Conservation (phyloP, 2,329 filamentous ascomycete genomes). For the Exophiala viscosa region DNA sequence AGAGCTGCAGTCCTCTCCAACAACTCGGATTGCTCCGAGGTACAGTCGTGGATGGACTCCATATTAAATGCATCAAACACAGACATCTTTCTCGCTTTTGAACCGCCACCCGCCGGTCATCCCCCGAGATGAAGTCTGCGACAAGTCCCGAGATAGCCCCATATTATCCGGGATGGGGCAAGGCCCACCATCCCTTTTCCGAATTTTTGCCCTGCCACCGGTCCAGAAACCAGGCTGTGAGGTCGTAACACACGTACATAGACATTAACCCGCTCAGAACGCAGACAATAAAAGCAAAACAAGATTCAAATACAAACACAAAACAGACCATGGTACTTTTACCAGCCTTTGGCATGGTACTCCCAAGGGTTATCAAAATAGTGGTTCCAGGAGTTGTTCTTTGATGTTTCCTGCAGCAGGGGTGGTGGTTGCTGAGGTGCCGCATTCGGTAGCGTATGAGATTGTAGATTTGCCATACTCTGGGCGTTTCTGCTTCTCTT, state of each 20-base stretch:
- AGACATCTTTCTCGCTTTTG: slow-evolving; percentile 3
- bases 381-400: slow-evolving; percentile 75
- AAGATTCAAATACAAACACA: slow-evolving; percentile 8
- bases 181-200: slow-evolving; percentile 4
- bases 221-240: slow-evolving; percentile 7
- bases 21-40: background rate
- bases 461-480: slow-evolving; percentile 81
- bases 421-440: slow-evolving; percentile 49
- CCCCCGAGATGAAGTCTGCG: background rate
- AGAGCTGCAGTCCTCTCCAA: background rate
- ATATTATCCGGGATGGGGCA: background rate
- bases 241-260: slow-evolving; percentile 18
- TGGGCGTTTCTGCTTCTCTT: slow-evolving; percentile 88
- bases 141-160: background rate
- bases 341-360: slow-evolving; percentile 86
- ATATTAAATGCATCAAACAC: background rate
- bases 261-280: slow-evolving; percentile 21
- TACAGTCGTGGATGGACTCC: background rate
- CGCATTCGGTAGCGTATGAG: slow-evolving; percentile 66
- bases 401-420: slow-evolving; percentile 37
- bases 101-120: background rate
- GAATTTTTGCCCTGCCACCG: background rate
- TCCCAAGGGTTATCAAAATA: slow-evolving; percentile 79
- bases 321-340: slow-evolving; percentile 2
- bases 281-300: slow-evolving; percentile 14